Conservation (phyloP, 1,139 yeast species). For the Pichia terricola region DNA sequence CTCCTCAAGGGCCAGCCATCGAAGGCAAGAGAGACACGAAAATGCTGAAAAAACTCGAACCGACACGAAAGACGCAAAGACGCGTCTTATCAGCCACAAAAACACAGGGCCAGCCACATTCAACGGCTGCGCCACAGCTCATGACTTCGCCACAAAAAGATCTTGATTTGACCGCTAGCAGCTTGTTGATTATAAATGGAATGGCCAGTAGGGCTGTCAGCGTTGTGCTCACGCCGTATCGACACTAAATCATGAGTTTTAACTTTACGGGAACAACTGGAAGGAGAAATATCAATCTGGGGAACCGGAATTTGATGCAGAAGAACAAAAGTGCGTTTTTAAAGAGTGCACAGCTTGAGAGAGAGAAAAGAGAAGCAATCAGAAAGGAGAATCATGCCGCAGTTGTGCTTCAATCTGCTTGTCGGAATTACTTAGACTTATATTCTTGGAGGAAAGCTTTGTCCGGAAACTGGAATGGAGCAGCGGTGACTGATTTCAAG, state of each 20-base stretch:
- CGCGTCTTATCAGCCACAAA: neutral
- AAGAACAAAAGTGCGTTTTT: constrained; percentile 35
- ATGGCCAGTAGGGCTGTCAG: too few relatives aligned
- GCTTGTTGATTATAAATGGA: too few relatives aligned
- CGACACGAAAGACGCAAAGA: neutral
- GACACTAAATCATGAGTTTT: constrained; percentile 20
- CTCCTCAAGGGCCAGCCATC: neutral
- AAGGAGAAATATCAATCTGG: constrained; percentile 65
- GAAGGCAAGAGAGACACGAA: too few relatives aligned
- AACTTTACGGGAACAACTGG: constrained; percentile 61
- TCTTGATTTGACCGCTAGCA: too few relatives aligned
- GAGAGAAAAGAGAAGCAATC: constrained; percentile 53
- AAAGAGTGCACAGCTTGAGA: constrained; percentile 53
- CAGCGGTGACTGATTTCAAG: constrained; percentile 12
- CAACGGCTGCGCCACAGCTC: neutral
- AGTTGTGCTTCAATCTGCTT: constrained; percentile 37
- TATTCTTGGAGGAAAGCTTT: constrained; percentile 7
- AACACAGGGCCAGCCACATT: neutral
- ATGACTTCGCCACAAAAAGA: too few relatives aligned
- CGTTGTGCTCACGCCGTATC: neutral
- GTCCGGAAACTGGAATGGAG: constrained; percentile 16
- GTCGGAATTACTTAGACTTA: constrained; percentile 29
- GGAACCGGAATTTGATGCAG: constrained; percentile 38
- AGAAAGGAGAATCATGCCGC: constrained; percentile 44
- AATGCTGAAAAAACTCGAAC: too few relatives aligned